Evolutionary conservation across 2,329 filamentous ascomycete species (phyloP).

Genomic region (Helotiales sp.): DNA sequence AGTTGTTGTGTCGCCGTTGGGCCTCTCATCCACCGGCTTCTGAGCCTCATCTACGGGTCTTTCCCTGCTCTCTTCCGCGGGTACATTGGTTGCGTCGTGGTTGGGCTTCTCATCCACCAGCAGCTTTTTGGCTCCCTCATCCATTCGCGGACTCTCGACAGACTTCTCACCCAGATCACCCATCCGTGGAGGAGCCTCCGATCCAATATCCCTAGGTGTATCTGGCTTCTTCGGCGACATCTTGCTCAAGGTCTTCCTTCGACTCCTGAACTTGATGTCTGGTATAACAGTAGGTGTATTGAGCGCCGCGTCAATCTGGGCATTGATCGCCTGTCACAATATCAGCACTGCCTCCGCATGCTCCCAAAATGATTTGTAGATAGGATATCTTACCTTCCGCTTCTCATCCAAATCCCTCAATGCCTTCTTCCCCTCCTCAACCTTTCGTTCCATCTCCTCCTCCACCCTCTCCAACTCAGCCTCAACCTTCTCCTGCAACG

Average conservation of each 20-base stretch:
- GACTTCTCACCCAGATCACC: background rate
- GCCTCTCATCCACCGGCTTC: too few relatives aligned
- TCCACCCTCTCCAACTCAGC: constrained; percentile 29
- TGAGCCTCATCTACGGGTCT: too few relatives aligned
- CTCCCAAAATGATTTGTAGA: too few relatives aligned
- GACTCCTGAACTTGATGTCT: constrained; percentile 25
- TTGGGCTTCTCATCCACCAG: background rate
- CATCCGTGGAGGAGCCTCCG: too few relatives aligned
- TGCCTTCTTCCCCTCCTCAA: constrained; percentile 26
- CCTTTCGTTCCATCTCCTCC: constrained; percentile 29
- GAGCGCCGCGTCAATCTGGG: constrained; percentile 29
- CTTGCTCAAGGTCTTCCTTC: constrained; percentile 18
- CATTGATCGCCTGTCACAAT: constrained; percentile 27
- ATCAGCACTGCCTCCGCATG: background rate
- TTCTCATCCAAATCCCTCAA: constrained; percentile 29
- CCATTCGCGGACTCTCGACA: too few relatives aligned
- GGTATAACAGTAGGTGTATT: constrained; percentile 28
- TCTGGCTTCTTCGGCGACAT: background rate
- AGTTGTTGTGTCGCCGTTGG: too few relatives aligned
- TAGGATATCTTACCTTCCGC: constrained; percentile 22
- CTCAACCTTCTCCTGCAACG: constrained; percentile 23
- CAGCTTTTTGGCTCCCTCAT: too few relatives aligned
- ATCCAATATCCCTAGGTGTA: background rate
- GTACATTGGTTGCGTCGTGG: background rate
- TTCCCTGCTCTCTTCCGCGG: background rate